Conservation (phyloP, 148 eudicot species). For the Fagopyrum tataricum region DNA sequence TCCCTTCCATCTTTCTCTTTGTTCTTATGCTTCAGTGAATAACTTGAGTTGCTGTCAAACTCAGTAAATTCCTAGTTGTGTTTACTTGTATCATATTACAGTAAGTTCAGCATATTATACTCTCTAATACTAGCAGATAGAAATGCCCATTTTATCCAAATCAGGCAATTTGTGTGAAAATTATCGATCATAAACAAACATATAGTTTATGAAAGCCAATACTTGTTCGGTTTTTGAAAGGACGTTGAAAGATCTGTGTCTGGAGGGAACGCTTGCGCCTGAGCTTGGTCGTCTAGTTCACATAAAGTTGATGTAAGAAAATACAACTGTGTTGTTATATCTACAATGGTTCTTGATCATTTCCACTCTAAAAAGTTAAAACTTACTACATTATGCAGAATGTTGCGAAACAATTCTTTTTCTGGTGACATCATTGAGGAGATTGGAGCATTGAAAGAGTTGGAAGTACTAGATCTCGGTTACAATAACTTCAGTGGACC, state of each 20-base stretch:
- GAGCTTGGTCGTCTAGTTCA: conserved; percentile 54
- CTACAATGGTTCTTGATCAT: not conserved
- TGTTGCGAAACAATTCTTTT: conserved; percentile 71
- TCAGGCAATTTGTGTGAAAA: no score
- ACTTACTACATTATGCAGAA: conserved; percentile 29
- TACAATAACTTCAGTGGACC: conserved; percentile 50
- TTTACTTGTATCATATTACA: not conserved
- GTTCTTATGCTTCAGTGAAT: not conserved
- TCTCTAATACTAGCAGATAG: no score
- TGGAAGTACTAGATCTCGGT: conserved; percentile 65
- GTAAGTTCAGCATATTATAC: no score
- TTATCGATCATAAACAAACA: no score
- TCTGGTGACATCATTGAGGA: conserved; percentile 63
- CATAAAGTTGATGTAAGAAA: conserved; percentile 61
- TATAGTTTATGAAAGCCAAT: not conserved
- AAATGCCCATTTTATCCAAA: no score
- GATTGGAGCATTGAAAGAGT: conserved; percentile 40
- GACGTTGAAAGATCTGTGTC: conserved; percentile 61
- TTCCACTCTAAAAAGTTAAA: not conserved
- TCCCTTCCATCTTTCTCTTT: no score
- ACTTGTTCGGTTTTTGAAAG: conserved; percentile 25
- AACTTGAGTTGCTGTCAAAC: not conserved
- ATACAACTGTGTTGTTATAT: conserved; percentile 4
- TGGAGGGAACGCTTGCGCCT: conserved; percentile 66
- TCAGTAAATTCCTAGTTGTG: no score